Conservation (phyloP, 2,329 filamentous ascomycete genomes). For the Penicillium sclerotiorum region DNA sequence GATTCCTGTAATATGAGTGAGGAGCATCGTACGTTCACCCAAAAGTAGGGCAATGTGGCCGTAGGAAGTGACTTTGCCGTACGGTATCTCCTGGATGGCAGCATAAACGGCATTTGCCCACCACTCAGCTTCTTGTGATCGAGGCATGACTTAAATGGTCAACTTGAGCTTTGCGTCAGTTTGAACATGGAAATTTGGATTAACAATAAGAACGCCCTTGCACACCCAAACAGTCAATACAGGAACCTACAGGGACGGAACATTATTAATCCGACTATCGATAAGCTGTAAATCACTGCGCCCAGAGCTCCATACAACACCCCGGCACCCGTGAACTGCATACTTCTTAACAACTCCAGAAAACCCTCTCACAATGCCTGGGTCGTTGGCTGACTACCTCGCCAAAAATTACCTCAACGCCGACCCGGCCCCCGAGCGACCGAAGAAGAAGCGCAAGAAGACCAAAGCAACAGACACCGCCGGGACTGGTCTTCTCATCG, state of each 20-base stretch:
- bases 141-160: slow-evolving; percentile 38
- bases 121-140: slow-evolving; percentile 52
- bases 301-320: neutral
- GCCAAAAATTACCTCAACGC: slow-evolving; percentile 87
- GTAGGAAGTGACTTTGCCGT: slow-evolving; percentile 83
- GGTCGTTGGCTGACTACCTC: slow-evolving; percentile 75
- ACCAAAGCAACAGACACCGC: slow-evolving; percentile 52
- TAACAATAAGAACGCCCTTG: no score
- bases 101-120: slow-evolving; percentile 70
- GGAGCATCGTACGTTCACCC: slow-evolving; percentile 57
- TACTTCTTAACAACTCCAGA: slow-evolving; percentile 1
- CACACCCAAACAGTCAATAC: no score
- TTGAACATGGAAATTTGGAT: no score
- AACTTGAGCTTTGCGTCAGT: neutral
- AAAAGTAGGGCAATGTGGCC: slow-evolving; percentile 68
- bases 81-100: slow-evolving; percentile 82
- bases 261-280: slow-evolving; percentile 27
- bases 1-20: neutral
- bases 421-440: slow-evolving; percentile 52
- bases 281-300: slow-evolving; percentile 18
- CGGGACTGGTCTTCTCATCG: slow-evolving; percentile 42
- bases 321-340: no score
- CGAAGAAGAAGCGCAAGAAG: slow-evolving; percentile 61
- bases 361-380: slow-evolving; percentile 19
- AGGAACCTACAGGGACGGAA: no score